Conservation (phyloP, 192 early-diverging fungal species). For the Oehlia diaphana region DNA sequence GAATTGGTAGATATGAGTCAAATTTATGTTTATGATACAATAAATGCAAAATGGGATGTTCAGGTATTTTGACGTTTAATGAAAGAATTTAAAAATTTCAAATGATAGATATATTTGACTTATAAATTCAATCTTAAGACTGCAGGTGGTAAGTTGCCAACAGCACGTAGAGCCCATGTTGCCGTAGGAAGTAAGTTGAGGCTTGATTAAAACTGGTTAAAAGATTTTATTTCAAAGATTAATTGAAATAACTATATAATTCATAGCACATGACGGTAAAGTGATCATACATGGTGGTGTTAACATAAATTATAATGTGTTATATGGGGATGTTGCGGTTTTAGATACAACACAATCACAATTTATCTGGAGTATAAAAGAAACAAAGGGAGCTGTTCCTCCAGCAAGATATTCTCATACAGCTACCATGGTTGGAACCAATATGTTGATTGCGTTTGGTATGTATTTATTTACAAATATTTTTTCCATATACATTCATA, state of each 20-base stretch:
- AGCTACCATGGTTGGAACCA: slow-evolving; percentile 16
- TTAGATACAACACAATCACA: slow-evolving; percentile 4
- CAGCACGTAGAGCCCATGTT: neutral
- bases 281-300: slow-evolving; percentile 23
- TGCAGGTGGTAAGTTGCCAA: neutral
- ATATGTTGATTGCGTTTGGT: slow-evolving; percentile 23
- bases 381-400: neutral
- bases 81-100: neutral
- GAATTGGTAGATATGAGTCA: slow-evolving; percentile 10
- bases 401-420: slow-evolving; percentile 13
- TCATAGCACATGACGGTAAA: slow-evolving; percentile 5
- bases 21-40: slow-evolving; percentile 25
- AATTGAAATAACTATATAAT: neutral
- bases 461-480: neutral
- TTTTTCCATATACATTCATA: neutral
- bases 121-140: neutral
- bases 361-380: neutral
- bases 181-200: slow-evolving; percentile 17
- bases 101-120: neutral
- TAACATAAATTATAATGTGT: neutral
- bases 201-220: neutral
- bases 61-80: neutral
- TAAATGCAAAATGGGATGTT: neutral
- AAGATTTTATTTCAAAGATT: neutral
- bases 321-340: slow-evolving; percentile 8